Base-by-base conservation (phyloP, 129 eudicot species). In the Helianthus tuberosus region DNA sequence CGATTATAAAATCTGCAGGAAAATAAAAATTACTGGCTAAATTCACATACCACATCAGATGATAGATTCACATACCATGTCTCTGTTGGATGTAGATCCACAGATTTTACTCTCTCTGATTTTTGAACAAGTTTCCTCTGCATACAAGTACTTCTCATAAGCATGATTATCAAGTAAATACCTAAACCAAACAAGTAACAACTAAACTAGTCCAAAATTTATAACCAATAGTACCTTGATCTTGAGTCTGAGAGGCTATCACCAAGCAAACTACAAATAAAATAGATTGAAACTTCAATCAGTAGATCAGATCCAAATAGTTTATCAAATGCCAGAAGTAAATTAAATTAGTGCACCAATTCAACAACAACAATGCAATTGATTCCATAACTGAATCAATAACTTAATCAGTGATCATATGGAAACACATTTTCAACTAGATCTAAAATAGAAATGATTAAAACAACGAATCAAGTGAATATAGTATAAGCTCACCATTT, bases 71-170 rank as follows among this genome's bases (percentile, higher is more conserved):
- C n/a, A n/a, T 86, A 94, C 99, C 99, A 94, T 94, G 99, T 97
- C 86, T 94, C 97, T 12, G 94, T 85, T 1, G 99, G 97, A 87
- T 94, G 99, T 61, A 94, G 94, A 91, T 94, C 99, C 74, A 91
- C 96, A 6, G 94, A 94, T 59, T 94, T 94, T 44, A 94, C 97
- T 86, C 99, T 80, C 68, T 91, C 97, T 67, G 99, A 94, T 83
- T 96, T 82, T 81, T 94, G 96, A 48, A 97, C 96, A 71, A 91
- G 90, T 84, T 94, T 91, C 78, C 97, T 88, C 99, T 91, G 91
- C 75, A 85, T 50, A 54, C 27, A 71, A 77, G 58, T 14, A 35
- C 52, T 23, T 66, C 58, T 60, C 23, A 29, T 77, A 51, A 87
- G 70, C 77, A 80, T 14, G 46, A n/a, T n/a, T n/a, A n/a, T n/a